Conservation (phyloP, 106 monocot species). For the Acanthochlamys bracteata region DNA sequence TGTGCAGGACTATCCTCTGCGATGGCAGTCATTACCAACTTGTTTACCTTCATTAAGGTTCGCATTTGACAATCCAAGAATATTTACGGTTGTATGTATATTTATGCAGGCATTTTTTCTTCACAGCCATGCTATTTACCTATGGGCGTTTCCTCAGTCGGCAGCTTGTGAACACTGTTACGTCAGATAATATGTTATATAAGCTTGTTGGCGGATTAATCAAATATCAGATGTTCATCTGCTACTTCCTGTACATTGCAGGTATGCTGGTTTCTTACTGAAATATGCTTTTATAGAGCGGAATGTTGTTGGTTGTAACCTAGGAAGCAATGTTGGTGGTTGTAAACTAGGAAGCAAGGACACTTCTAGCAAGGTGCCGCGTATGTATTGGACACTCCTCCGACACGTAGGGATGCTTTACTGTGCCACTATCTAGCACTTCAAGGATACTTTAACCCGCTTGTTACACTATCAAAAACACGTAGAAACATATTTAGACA, state of each 20-base stretch:
- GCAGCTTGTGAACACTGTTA: conserved; percentile 90
- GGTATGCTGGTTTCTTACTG: conserved; percentile 17
- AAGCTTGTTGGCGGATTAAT: conserved; percentile 75
- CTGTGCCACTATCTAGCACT: no score
- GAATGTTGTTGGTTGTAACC: no score
- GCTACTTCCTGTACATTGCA: conserved; percentile 91
- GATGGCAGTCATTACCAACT: background rate
- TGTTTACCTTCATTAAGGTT: background rate
- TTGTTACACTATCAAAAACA: no score
- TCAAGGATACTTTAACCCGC: no score
- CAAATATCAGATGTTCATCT: conserved; percentile 98
- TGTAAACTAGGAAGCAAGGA: no score
- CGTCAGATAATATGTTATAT: conserved; percentile 83
- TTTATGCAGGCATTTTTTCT: conserved; percentile 83
- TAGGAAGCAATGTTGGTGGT: no score
- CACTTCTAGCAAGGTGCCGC: no score
- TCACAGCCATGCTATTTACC: conserved; percentile 81
- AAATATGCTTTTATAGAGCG: background rate
- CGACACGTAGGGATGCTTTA: no score
- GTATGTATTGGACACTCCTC: no score
- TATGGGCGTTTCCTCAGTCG: conserved; percentile 92
- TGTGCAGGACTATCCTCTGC: background rate
- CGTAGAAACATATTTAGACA: no score
- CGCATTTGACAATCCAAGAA: no score
- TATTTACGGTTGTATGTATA: no score